phyloP scores from a whole-genome alignment of 2,329 filamentous ascomycete species.

The Magnaporthiopsis poae region DNA sequence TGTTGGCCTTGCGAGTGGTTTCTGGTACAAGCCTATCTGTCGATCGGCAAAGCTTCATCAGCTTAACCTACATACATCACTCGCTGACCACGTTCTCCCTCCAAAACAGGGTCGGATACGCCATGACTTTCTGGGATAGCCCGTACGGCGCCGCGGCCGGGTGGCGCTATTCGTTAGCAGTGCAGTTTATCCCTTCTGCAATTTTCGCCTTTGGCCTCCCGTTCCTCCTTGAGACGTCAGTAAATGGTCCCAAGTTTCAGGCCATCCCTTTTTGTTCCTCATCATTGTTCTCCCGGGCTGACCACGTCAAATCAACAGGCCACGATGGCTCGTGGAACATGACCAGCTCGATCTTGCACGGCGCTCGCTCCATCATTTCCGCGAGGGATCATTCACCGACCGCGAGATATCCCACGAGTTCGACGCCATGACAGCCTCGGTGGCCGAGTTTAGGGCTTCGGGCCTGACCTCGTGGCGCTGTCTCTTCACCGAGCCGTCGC shows the following conservation, averaged over 20 bases:
- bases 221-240: constrained; percentile 45
- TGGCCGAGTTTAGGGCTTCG: constrained; percentile 27
- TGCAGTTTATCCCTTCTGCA: constrained; percentile 40
- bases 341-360: constrained; percentile 32
- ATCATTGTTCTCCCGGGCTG: neutral
- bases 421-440: constrained; percentile 34
- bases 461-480: constrained; percentile 29
- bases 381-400: constrained; percentile 30
- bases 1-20: constrained; percentile 40
- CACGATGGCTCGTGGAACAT: constrained; percentile 49
- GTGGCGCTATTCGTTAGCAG: constrained; percentile 43
- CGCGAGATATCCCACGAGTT: constrained; percentile 33
- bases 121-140: constrained; percentile 41
- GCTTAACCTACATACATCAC: neutral
- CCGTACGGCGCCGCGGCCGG: constrained; percentile 33
- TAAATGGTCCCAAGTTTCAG: constrained; percentile 6
- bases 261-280: neutral
- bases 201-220: constrained; percentile 41
- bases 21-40: constrained; percentile 33
- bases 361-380: constrained; percentile 36
- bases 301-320: constrained; percentile 23
- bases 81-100: constrained; percentile 4
- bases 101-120: constrained; percentile 43
- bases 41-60: neutral
- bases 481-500: constrained; percentile 36